A percentile compares a stretch with the other conserved stretches of the same genome.
phyloP scores from a whole-genome alignment of 148 eudicot genomes.

The Fagopyrum tataricum region DNA sequence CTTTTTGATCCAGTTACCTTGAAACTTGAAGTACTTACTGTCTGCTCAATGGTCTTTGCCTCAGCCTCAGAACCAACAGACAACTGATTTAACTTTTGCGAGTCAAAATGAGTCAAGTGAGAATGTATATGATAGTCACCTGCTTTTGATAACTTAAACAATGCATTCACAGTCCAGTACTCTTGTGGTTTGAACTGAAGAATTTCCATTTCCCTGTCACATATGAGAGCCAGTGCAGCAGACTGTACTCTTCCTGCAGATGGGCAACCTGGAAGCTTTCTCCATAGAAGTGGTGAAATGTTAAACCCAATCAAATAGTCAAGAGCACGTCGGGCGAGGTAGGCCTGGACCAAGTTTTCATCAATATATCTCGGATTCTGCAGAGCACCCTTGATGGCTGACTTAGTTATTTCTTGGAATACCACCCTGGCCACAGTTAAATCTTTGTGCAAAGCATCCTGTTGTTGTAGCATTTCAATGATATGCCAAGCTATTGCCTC shows the following conservation, averaged over 20 bases:
- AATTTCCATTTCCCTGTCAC: slow-evolving; percentile 83
- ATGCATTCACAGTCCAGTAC: slow-evolving; percentile 77
- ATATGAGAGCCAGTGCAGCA: slow-evolving; percentile 80
- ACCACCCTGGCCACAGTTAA: slow-evolving; percentile 75
- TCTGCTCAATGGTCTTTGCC: slow-evolving; percentile 54
- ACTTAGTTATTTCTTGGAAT: slow-evolving; percentile 82
- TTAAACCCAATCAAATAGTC: slow-evolving; percentile 97
- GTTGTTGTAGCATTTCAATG: slow-evolving; percentile 85
- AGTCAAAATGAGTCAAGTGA: slow-evolving; percentile 61
- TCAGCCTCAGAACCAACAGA: slow-evolving; percentile 49
- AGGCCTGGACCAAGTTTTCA: slow-evolving; percentile 83
- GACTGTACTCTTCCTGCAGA: slow-evolving; percentile 99
- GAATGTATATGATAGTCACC: slow-evolving; percentile 32
- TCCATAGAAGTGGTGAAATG: slow-evolving; percentile 90
- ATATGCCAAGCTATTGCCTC: slow-evolving; percentile 99
- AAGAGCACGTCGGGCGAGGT: slow-evolving; percentile 96
- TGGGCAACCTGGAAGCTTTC: slow-evolving; percentile 91
- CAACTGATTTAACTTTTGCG: slow-evolving; percentile 57
- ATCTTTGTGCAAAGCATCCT: slow-evolving; percentile 57
- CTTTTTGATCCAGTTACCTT: slow-evolving; percentile 44
- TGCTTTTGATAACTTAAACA: slow-evolving; percentile 31
- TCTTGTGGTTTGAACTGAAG: slow-evolving; percentile 72
- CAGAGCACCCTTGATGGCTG: slow-evolving; percentile 74
- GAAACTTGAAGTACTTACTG: slow-evolving; percentile 41
- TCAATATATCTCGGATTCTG: slow-evolving; percentile 74